Base-by-base conservation (phyloP, 2,329 filamentous ascomycete genomes). In the Fusarium sp. region DNA sequence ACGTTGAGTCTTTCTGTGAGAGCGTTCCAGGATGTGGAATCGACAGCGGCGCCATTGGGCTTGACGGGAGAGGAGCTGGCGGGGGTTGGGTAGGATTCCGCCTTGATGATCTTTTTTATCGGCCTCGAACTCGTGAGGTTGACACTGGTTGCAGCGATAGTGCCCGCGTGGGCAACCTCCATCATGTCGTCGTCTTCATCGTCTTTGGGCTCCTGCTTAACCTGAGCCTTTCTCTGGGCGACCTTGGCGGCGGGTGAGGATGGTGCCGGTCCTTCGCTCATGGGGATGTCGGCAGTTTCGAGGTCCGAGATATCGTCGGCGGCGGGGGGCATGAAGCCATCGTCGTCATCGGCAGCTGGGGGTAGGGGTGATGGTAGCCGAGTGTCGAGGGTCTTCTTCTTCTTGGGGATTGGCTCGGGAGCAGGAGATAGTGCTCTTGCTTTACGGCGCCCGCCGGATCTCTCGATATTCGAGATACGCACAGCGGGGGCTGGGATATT, bases 1-100 rank as follows among this genome's bases (percentile, higher is more conserved):
- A 97, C 90, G 73, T 97, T 97, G 67, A 99, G 85, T 74, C 91
- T 95, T 75, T 89, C 89, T 7, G 92, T 94, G 50, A 99, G 89
- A 61, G 92, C 86, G 72, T 93, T 97, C 94, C 96, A 98, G 1
- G 93, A 89, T 1, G 91, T 90, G 1, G 94, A 87, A 81, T 97
- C 93, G 25, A 96, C 85, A 18, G 84, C 80, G 20, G 88, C 81
- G 13, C 87, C 83, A 1, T 86, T 78, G 6, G 86, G 82, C 70
- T 89, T 89, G 7, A 84, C 82, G 14, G 93, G 93, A 14, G 93
- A 97, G 4, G 93, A 97, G 76, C 86, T 92, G 44, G 84, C 85
- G 4, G 93, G 93, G 1, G 90, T 87, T 4, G 92, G 89, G 70
- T 91, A 89, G 3, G 87, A 81, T 34, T 87, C 85, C 10, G 87